Evolutionary conservation across 805 yeast genomes (phyloP).

Genomic region (Lipomyces lipofer): DNA sequence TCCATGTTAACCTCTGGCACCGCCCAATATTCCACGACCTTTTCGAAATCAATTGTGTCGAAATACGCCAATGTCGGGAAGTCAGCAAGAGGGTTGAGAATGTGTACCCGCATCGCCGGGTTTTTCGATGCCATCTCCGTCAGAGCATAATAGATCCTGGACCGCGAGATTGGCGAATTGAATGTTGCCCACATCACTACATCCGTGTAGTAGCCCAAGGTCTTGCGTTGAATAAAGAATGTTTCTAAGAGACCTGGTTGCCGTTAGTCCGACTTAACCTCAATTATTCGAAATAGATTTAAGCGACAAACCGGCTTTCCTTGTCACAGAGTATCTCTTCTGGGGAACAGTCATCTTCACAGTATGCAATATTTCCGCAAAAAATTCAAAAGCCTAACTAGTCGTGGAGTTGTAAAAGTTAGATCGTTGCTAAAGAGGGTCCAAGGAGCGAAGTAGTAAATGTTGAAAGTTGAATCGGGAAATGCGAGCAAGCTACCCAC

Average conservation of each 20-base stretch:
- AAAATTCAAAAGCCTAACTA: too few relatives aligned
- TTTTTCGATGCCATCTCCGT: not conserved
- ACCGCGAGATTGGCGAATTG: not conserved
- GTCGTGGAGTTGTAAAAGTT: too few relatives aligned
- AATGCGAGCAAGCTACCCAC: too few relatives aligned
- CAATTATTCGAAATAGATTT: not conserved
- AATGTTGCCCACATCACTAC: not conserved
- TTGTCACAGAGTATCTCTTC: not conserved
- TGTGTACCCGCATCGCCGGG: not conserved
- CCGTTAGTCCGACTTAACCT: not conserved
- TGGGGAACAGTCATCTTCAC: not conserved
- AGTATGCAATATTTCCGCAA: not conserved
- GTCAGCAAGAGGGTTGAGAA: not conserved
- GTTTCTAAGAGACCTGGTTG: conserved; percentile 1
- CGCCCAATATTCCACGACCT: not conserved
- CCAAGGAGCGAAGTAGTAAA: too few relatives aligned
- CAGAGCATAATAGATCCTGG: not conserved
- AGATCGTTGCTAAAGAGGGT: too few relatives aligned
- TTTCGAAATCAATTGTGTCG: not conserved
- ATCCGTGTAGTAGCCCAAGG: not conserved
- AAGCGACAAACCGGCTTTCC: not conserved
- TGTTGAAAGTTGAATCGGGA: too few relatives aligned
- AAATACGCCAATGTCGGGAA: not conserved
- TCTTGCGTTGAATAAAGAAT: not conserved
- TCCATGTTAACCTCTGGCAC: not conserved